These are phyloP conservation scores for Aspergillus fumigatiaffinis DNA, from an alignment of 2,329 filamentous ascomycete genomes.

Conservation along the genomic window DNA sequence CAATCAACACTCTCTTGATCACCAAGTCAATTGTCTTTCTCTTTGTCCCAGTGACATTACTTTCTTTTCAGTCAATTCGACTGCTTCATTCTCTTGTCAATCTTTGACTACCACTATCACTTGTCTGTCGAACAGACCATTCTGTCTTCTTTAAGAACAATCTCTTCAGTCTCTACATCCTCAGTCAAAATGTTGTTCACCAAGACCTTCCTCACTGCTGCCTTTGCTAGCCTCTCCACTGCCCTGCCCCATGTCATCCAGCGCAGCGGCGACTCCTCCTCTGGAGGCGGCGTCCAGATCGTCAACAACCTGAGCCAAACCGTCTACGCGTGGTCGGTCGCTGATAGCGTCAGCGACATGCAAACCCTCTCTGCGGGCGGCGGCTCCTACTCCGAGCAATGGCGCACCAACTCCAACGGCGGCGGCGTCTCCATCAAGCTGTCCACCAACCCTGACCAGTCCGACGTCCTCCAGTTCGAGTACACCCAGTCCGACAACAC, in stretches of 20 bases:
- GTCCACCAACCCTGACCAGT: conserved; percentile 25
- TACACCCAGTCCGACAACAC: conserved; percentile 29
- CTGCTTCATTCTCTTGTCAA: neutral
- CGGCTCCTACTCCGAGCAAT: conserved; percentile 33
- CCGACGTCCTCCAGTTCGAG: conserved; percentile 41
- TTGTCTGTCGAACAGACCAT: neutral
- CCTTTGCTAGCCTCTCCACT: conserved; percentile 28
- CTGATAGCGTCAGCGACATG: conserved; percentile 32
- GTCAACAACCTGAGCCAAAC: conserved; percentile 35
- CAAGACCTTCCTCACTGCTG: conserved; percentile 32
- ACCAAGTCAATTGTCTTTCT: neutral
- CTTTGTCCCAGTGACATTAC: conserved; percentile 2
- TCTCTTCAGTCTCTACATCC: conserved; percentile 1
- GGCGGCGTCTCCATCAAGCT: conserved; percentile 44
- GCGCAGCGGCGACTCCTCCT: conserved; percentile 14
- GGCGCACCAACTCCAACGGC: conserved; percentile 33
- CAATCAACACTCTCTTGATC: neutral
- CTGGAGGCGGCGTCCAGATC: conserved; percentile 31
- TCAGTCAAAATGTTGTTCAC: conserved; percentile 35
- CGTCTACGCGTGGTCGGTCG: conserved; percentile 42
- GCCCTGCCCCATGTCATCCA: conserved; percentile 28
- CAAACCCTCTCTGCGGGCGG: conserved; percentile 30
- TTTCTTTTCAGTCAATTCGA: conserved; percentile 3
- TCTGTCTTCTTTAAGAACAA: neutral
- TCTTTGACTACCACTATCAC: conserved; percentile 3